Evolutionary conservation across 2,329 filamentous ascomycete genomes (phyloP).

Genomic region (Paecilomyces formosus): DNA sequence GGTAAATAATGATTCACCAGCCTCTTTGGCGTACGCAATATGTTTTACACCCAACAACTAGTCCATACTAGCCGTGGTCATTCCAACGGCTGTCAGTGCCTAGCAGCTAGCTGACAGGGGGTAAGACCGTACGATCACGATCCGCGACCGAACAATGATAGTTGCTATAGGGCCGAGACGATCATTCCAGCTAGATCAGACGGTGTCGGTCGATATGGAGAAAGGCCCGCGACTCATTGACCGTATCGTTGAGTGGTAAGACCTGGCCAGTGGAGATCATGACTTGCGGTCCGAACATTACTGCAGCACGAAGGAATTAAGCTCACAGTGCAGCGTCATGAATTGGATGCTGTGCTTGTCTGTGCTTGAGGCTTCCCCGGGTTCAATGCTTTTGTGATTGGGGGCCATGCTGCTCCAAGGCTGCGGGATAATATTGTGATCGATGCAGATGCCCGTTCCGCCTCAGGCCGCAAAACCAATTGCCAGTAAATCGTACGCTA

Average conservation of each 20-base stretch:
- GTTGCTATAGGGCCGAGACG: background rate
- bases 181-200: background rate
- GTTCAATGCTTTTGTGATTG: background rate
- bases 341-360: background rate
- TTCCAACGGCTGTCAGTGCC: background rate
- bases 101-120: background rate
- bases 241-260: background rate
- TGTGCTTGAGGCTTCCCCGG: background rate
- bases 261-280: background rate
- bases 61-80: background rate
- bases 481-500: background rate
- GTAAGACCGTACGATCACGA: background rate
- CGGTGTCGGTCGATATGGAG: background rate
- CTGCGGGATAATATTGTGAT: background rate
- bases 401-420: background rate
- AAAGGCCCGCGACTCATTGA: background rate
- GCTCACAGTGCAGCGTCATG: background rate
- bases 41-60: background rate
- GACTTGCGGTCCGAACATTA: background rate
- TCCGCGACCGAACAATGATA: background rate
- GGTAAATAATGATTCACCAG: background rate
- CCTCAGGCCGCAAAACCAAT: background rate
- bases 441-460: background rate
- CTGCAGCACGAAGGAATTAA: background rate
- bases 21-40: background rate